These are phyloP conservation scores for Colletotrichum simmondsii DNA, from an alignment of 2,329 filamentous ascomycete genomes.

Conservation along the genomic window DNA sequence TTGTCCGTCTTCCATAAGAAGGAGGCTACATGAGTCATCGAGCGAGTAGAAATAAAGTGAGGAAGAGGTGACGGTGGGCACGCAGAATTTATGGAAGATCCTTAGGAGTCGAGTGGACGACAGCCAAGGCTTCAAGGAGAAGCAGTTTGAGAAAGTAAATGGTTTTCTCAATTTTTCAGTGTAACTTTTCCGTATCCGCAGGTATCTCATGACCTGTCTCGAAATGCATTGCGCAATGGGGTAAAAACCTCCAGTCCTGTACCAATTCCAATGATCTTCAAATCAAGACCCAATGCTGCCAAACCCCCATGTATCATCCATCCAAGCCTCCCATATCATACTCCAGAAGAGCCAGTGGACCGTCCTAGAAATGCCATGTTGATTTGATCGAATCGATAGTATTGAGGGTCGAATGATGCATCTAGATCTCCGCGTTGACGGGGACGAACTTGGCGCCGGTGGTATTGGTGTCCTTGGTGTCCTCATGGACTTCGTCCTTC, in stretches of 20 bases:
- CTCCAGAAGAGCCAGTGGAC: neutral
- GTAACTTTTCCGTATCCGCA: neutral
- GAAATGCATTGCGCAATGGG: neutral
- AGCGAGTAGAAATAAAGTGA: too few relatives aligned
- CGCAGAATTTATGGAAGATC: too few relatives aligned
- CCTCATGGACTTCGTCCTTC: neutral
- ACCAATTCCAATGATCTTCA: neutral
- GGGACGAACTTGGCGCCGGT: neutral
- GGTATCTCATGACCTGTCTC: neutral
- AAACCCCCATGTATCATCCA: neutral
- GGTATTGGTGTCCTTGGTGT: neutral
- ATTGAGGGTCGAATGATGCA: neutral
- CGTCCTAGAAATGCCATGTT: neutral
- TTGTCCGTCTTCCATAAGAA: too few relatives aligned
- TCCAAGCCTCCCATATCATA: neutral
- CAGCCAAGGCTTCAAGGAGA: too few relatives aligned
- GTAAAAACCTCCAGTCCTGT: neutral
- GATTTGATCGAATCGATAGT: neutral
- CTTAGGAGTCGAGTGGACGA: too few relatives aligned
- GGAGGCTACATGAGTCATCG: too few relatives aligned
- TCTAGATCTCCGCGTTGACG: conserved; percentile 32
- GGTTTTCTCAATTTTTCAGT: neutral
- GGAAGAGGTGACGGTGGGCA: too few relatives aligned
- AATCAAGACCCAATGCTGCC: neutral
- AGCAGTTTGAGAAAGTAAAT: neutral